Percentiles rank a stretch among this genome's conserved stretches.
Conservation (phyloP, 768 basidiomycete species). For the Kwoniella botswanensis region DNA sequence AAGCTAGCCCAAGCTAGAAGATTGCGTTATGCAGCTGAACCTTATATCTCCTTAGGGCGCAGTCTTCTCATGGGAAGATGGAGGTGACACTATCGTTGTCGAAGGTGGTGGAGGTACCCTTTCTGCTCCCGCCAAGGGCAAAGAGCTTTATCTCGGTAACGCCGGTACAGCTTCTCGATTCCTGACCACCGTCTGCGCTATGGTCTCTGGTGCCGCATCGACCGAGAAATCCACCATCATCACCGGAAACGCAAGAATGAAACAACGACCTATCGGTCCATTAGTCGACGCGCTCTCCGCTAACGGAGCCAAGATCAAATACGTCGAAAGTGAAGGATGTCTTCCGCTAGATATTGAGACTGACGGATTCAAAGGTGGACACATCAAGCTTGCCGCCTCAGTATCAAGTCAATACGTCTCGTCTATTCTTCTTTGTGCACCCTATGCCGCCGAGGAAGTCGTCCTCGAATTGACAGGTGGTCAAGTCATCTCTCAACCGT, state of each 20-base stretch:
- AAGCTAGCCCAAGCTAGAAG: constrained; percentile 26
- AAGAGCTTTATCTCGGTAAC: constrained; percentile 93
- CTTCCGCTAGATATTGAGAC: constrained; percentile 74
- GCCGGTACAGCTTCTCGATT: constrained; percentile 98
- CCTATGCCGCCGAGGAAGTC: constrained; percentile 82
- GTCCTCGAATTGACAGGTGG: constrained; percentile 89
- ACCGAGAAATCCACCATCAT: constrained; percentile 67
- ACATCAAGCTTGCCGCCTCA: constrained; percentile 84
- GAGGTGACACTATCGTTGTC: constrained; percentile 92
- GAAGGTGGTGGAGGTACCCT: constrained; percentile 82
- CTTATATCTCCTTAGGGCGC: constrained; percentile 69
- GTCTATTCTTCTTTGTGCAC: constrained; percentile 93
- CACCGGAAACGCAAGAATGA: constrained; percentile 98
- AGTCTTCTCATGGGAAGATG: constrained; percentile 91
- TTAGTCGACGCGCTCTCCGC: constrained; percentile 84
- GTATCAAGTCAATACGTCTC: constrained; percentile 99
- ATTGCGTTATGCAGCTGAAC: constrained; percentile 16
- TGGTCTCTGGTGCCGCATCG: constrained; percentile 63
- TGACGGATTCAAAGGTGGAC: constrained; percentile 78
- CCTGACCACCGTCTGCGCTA: constrained; percentile 92
- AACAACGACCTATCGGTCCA: constrained; percentile 95
- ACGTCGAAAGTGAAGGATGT: constrained; percentile 78
- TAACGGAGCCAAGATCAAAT: constrained; percentile 80
- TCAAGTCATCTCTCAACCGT: constrained; percentile 96
- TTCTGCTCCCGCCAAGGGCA: constrained; percentile 73